Conservation (phyloP, 495 filamentous ascomycete species). For the Aspergillus nidulans region DNA sequence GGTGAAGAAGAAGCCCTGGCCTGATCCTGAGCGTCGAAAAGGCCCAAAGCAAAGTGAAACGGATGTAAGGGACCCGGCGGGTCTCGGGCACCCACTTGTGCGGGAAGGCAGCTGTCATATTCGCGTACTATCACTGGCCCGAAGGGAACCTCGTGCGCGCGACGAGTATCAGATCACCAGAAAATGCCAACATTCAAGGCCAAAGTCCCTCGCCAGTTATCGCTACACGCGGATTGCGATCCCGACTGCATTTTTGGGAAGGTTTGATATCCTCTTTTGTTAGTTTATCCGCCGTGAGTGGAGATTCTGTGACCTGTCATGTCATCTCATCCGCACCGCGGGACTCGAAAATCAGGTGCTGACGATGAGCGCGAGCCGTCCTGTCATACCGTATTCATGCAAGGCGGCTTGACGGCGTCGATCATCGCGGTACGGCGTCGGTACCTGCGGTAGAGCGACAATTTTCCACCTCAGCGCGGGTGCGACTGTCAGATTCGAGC, state of each 20-base stretch:
- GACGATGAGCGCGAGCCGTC: background rate
- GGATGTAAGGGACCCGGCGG: background rate
- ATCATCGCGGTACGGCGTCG: background rate
- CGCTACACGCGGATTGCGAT: background rate
- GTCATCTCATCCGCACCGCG: background rate
- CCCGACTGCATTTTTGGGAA: background rate
- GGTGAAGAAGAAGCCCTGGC: too few species aligned
- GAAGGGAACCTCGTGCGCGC: background rate
- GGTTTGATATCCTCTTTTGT: background rate
- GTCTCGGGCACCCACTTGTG: conserved; percentile 4
- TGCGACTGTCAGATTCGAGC: background rate
- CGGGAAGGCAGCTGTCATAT: background rate
- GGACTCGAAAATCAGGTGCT: conserved; percentile 10
- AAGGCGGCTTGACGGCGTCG: background rate
- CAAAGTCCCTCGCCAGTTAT: background rate
- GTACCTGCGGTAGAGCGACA: background rate
- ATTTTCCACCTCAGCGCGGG: background rate
- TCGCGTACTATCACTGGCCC: background rate
- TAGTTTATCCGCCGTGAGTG: conserved; percentile 2
- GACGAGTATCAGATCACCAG: background rate
- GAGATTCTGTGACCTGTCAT: conserved; percentile 13
- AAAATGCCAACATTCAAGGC: too few species aligned
- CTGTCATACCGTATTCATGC: background rate
- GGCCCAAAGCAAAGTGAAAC: background rate
- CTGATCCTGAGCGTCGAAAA: background rate